Evolutionary conservation across 495 filamentous ascomycete species (phyloP).

Genomic region (Xylaria longipes): DNA sequence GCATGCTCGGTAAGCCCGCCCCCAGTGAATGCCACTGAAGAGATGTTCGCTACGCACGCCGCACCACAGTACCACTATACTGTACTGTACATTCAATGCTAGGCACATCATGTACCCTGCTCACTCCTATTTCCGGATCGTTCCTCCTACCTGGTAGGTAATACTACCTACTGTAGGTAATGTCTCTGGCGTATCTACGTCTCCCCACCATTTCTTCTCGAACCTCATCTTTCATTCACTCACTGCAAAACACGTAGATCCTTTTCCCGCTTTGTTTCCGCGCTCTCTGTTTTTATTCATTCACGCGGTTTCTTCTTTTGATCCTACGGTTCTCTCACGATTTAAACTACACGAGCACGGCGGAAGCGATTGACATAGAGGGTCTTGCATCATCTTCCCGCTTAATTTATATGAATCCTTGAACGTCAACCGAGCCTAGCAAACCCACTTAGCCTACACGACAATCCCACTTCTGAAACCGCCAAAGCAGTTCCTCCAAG

Average conservation of each 20-base stretch:
- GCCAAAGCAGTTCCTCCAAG: conserved; percentile 5
- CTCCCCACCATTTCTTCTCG: conserved; percentile 23
- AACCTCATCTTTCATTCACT: conserved; percentile 8
- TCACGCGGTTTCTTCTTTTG: not conserved
- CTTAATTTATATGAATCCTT: conserved; percentile 9
- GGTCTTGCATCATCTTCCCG: not conserved
- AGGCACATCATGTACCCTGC: conserved; percentile 5
- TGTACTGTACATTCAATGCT: not conserved
- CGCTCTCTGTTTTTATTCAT: conserved; percentile 1
- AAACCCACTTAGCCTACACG: conserved; percentile 22
- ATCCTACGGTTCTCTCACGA: not conserved
- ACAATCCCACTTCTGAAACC: conserved; percentile 26
- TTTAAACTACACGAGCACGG: not conserved
- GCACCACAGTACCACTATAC: not conserved
- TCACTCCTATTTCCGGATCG: conserved; percentile 21
- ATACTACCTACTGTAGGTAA: not conserved
- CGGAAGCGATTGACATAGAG: not conserved
- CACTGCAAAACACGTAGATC: conserved; percentile 22
- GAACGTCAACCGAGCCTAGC: not conserved
- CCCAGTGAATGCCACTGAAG: conserved; percentile 8
- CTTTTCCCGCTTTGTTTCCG: conserved; percentile 16
- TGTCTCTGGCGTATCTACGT: not conserved
- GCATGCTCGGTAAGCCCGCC: conserved; percentile 16
- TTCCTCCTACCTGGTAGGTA: conserved; percentile 10
- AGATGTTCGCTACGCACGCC: not conserved